Evolutionary conservation across 352 stramenopile genomes (phyloP).

Genomic region (Thalassiosira hispida): DNA sequence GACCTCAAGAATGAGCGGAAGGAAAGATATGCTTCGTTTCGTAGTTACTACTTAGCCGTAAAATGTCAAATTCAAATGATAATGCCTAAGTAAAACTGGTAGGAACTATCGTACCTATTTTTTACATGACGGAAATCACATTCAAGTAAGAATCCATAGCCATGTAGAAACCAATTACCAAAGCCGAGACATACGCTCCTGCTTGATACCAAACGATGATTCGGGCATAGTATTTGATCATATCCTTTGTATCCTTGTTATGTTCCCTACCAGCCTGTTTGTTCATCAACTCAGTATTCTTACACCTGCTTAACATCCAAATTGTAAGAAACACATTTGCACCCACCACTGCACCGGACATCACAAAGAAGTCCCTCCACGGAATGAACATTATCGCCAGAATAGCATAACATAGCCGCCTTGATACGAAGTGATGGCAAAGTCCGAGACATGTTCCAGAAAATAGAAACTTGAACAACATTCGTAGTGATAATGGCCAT

Average conservation of each 20-base stretch:
- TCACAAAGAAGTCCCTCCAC: constrained; percentile 10
- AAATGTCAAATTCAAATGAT: too few relatives aligned
- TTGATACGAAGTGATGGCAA: constrained; percentile 25
- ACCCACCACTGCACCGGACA: background rate
- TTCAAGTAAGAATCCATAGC: background rate
- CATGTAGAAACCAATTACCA: background rate
- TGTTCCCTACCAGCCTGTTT: background rate
- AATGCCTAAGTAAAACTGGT: too few relatives aligned
- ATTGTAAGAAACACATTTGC: constrained; percentile 17
- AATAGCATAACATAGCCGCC: constrained; percentile 11
- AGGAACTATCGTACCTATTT: too few relatives aligned
- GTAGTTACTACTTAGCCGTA: too few relatives aligned
- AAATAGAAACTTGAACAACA: background rate
- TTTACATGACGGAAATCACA: too few relatives aligned
- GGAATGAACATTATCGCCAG: constrained; percentile 6
- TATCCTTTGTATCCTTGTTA: too few relatives aligned
- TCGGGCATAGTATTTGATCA: background rate
- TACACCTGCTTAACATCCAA: background rate
- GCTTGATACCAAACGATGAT: background rate
- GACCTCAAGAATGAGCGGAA: too few relatives aligned
- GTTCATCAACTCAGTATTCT: background rate
- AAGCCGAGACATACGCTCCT: background rate
- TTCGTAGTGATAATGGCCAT: too few relatives aligned
- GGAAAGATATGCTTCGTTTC: too few relatives aligned
- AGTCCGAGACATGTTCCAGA: background rate